Evolutionary conservation across 805 yeast species (phyloP), one percentile per base, ranked within the genome.

Genomic region (Monosporozyma servazzii): DNA sequence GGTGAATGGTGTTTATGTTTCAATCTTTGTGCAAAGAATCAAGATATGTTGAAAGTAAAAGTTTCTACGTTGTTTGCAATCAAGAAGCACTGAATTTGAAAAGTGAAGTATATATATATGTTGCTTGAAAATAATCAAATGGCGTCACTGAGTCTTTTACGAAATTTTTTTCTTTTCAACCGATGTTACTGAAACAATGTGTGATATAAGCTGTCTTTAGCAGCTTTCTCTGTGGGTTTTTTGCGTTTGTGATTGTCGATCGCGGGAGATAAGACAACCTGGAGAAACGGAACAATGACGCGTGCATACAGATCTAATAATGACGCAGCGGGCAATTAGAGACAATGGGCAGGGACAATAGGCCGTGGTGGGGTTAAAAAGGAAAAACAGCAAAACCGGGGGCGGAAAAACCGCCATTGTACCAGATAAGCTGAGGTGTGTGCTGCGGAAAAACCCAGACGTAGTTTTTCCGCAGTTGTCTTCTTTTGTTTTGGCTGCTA

Each of bases 261-360:
- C 29, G 44, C 44, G 44, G 44, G 44, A 41, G 44, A 41, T 41
- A 37, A 41, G 44, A 41, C 21, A 37, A 37, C 41, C 23, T 37
- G 13, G 41, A 18, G 23, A 18, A 9, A 20, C 8, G 3, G 17
- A 9, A 36, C 40, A 36, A 36, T 36, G 10, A n/a, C n/a, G n/a
- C n/a, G n/a, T n/a, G n/a, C n/a, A n/a, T n/a, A n/a, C 37, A 31
- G n/a, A 31, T 31, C 37, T 31, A 41, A 21, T 21, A 41, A 41
- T 41, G 25, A 41, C 44, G 44, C 44, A 41, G 17, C 44, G 29
- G 44, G 44, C 18, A 21, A 21, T 41, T 41, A 13, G 23, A 6
- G 9, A 41, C 44, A 41, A 41, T 41, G 29, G 41, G n/a, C 36
- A 11, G 20, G 4, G 23, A 39, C 43, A 39, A 39, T 39, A 20